Base-by-base conservation (phyloP, 495 filamentous ascomycete genomes). In the Penicillium malachiteum region DNA sequence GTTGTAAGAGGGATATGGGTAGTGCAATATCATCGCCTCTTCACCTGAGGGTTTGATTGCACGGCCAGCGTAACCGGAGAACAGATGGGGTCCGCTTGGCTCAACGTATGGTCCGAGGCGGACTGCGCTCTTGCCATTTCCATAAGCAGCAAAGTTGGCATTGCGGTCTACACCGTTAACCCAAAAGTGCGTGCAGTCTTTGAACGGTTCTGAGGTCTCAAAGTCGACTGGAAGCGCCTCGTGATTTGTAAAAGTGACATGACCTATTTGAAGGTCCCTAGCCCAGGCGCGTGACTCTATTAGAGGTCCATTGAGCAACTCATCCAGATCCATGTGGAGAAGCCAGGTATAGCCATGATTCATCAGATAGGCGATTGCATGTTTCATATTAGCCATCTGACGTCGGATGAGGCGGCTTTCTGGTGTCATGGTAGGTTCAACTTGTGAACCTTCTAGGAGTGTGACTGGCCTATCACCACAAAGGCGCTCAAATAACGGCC, bases 71-170 rank as follows among this genome's bases (percentile, higher is more conserved):
- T 49, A 14, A 11, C 47, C 47, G 0, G 47, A 49, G 47, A 49
- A 49, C 5, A 5, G 35, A 9, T 49, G 47, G n/a, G 47, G 32
- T 18, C 47, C 47, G 37, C 47, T 37, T 49, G 47, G 47, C n/a
- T 49, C 47, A 5, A 49, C 47, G n/a, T 11, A 30, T 0, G 47
- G 47, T 12, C 47, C 32, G 31, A 49, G 47, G 31, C 47, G 47
- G 32, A 49, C 47, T 38, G 47, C 47, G n/a, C 47, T 49, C 47
- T 49, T 49, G 47, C 47, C 47, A 17, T 49, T 49, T 31, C 47
- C 47, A 13, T 49, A 49, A 9, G 47, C 47, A 10, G 18, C 18
- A 18, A 49, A 49, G 4, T 49, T 49, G 32, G 13, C 47, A 32
- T 49, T 49, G n/a, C 11, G 47, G 9, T 49, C 47, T 11, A 49